Conservation (phyloP, 2,329 filamentous ascomycete genomes). For the Claviceps spartinae region DNA sequence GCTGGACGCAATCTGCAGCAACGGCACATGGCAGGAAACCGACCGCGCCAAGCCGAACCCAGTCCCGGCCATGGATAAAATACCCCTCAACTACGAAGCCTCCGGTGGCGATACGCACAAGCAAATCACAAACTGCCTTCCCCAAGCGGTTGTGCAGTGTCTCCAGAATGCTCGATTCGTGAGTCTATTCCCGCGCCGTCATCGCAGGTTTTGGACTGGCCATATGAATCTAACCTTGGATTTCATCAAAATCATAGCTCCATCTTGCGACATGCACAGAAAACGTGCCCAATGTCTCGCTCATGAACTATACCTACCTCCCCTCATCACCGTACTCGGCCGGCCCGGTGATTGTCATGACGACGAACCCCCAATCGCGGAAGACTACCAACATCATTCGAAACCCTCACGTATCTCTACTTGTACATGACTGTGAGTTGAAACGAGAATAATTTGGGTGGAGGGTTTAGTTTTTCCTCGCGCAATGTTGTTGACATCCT, state of each 20-base stretch:
- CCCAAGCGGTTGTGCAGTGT: slow-evolving; percentile 75
- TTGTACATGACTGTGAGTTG: slow-evolving; percentile 76
- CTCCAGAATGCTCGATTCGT: slow-evolving; percentile 93
- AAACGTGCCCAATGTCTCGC: slow-evolving; percentile 77
- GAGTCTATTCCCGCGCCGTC: slow-evolving; percentile 19
- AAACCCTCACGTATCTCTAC: slow-evolving; percentile 78
- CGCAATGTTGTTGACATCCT: neutral
- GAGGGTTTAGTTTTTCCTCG: neutral
- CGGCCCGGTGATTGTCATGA: slow-evolving; percentile 87
- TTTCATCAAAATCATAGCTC: slow-evolving; percentile 42
- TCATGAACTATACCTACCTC: slow-evolving; percentile 99
- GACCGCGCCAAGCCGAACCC: neutral
- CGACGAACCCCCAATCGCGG: slow-evolving; percentile 64
- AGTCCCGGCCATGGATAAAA: slow-evolving; percentile 38
- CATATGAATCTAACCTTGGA: neutral
- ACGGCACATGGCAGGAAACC: neutral
- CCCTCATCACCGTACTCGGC: slow-evolving; percentile 57
- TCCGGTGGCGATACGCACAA: slow-evolving; percentile 62
- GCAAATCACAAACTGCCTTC: slow-evolving; percentile 55
- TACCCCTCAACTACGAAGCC: slow-evolving; percentile 61
- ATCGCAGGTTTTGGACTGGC: neutral
- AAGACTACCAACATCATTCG: slow-evolving; percentile 70
- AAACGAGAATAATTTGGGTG: neutral
- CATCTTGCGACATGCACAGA: slow-evolving; percentile 84
- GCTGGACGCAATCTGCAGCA: neutral